phyloP scores from a whole-genome alignment of 352 stramenopile species.

The Halophytophthora polymorphica region DNA sequence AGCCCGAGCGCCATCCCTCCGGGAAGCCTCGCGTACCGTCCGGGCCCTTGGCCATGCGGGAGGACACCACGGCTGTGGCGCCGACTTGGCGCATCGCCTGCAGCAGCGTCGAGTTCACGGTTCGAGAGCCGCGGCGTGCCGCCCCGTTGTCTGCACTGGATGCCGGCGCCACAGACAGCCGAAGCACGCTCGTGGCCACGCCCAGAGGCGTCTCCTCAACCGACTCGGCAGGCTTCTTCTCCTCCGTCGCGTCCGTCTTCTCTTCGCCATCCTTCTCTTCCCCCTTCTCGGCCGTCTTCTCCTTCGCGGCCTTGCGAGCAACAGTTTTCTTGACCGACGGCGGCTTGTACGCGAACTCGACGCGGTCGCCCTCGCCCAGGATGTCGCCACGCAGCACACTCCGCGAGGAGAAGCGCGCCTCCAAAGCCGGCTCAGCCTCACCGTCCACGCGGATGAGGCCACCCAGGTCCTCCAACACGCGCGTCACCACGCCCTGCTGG shows the following conservation, averaged over 20 bases:
- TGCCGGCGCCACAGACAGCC: conserved; percentile 27
- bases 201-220: conserved; percentile 16
- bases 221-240: not conserved
- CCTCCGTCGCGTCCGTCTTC: conserved; percentile 9
- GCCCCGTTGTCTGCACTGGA: conserved; percentile 11
- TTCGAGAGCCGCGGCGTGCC: conserved; percentile 36
- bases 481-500: conserved; percentile 54
- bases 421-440: conserved; percentile 20
- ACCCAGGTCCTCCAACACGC: conserved; percentile 43
- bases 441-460: conserved; percentile 59
- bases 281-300: conserved; percentile 21
- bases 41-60: conserved; percentile 70
- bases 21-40: conserved; percentile 71
- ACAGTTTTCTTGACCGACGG: conserved; percentile 24
- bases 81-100: conserved; percentile 66
- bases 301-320: not conserved
- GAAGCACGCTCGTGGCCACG: conserved; percentile 50
- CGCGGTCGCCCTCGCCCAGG: conserved; percentile 60
- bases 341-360: conserved; percentile 58
- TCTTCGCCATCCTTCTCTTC: conserved; percentile 11
- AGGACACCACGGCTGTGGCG: conserved; percentile 53
- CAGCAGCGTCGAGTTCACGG: conserved; percentile 64
- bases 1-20: conserved; percentile 40
- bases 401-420: conserved; percentile 43
- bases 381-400: conserved; percentile 61